Evolutionary conservation across 2,329 filamentous ascomycete genomes (phyloP).

Genomic region (Dryadomyces quercivorus): DNA sequence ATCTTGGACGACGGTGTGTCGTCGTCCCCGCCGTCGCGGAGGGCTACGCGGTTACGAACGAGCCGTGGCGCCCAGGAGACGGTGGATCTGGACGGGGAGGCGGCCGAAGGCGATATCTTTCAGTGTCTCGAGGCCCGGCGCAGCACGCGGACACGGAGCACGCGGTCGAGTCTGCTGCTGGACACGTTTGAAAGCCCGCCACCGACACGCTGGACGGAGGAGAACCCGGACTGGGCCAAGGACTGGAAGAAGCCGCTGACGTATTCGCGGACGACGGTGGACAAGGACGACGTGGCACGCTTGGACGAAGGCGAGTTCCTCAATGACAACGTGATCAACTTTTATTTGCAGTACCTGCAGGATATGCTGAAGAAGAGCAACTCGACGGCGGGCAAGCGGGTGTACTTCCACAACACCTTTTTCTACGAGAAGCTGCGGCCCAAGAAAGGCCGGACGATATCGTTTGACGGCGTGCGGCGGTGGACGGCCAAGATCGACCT

Average conservation of each 20-base stretch:
- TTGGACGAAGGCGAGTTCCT: slow-evolving; percentile 77
- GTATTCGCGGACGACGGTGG: slow-evolving; percentile 55
- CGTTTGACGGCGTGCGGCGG: slow-evolving; percentile 71
- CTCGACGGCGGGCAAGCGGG: slow-evolving; percentile 45
- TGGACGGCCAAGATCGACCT: slow-evolving; percentile 85
- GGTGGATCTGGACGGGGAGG: neutral
- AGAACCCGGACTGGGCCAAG: slow-evolving; percentile 6
- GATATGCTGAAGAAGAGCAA: slow-evolving; percentile 40
- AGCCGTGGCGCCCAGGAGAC: neutral
- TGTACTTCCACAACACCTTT: slow-evolving; percentile 88
- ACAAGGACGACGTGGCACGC: slow-evolving; percentile 59
- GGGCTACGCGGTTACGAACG: neutral
- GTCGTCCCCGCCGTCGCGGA: neutral
- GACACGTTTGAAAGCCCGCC: neutral
- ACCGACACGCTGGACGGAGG: slow-evolving; percentile 33
- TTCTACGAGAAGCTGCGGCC: slow-evolving; percentile 73
- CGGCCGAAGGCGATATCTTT: neutral
- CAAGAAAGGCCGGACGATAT: slow-evolving; percentile 46
- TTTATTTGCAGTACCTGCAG: slow-evolving; percentile 70
- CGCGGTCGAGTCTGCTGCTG: neutral
- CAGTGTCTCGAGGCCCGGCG: neutral
- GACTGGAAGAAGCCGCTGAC: slow-evolving; percentile 47
- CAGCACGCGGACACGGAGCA: neutral
- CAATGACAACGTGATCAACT: slow-evolving; percentile 86
- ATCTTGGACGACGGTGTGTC: neutral